These are phyloP conservation scores for Globisporangium mamillatum DNA, from an alignment of 352 stramenopile genomes.

Conservation along the genomic window DNA sequence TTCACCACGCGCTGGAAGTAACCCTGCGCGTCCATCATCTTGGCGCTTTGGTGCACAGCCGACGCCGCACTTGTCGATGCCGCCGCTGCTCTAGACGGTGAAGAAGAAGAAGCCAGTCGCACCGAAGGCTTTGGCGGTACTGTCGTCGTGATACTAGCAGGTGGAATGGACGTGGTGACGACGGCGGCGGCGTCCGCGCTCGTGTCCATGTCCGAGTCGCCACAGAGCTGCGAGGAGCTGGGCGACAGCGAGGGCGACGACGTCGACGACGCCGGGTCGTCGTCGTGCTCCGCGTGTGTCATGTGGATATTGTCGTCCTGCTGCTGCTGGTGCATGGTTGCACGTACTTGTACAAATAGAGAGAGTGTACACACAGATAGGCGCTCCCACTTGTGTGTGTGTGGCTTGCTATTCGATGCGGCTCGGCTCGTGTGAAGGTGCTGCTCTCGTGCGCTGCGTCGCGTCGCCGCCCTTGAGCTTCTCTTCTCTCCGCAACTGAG, in stretches of 20 bases:
- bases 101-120: background rate
- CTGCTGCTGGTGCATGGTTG: background rate
- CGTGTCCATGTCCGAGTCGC: constrained; percentile 19
- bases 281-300: constrained; percentile 13
- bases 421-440: background rate
- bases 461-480: background rate
- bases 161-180: background rate
- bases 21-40: constrained; percentile 68
- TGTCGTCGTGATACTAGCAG: background rate
- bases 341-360: background rate
- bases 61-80: background rate
- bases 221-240: background rate
- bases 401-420: background rate
- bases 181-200: background rate
- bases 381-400: background rate
- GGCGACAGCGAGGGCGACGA: constrained; percentile 4
- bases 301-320: constrained; percentile 17
- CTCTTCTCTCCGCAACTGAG: background rate
- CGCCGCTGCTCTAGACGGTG: background rate
- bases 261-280: constrained; percentile 3
- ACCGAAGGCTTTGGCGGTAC: background rate
- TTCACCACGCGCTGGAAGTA: constrained; percentile 79
- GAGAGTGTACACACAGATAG: background rate
- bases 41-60: constrained; percentile 32
- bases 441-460: background rate